These are phyloP conservation scores for Phytophthora tentaculata DNA, from an alignment of 352 stramenopile genomes.

Conservation along the genomic window DNA sequence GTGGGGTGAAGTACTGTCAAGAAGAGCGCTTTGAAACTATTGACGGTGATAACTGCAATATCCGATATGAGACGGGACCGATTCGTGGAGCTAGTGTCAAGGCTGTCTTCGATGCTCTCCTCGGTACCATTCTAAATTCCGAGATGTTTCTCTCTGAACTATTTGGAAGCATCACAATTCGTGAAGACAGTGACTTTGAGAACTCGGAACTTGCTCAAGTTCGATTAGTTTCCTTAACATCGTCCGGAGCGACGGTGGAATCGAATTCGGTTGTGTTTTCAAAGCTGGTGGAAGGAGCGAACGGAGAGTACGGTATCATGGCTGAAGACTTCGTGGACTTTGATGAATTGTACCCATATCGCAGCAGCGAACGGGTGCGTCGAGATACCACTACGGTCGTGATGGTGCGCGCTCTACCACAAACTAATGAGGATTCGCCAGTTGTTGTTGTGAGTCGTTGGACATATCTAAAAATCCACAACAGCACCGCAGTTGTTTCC, in stretches of 20 bases:
- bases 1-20: background rate
- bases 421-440: background rate
- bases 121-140: background rate
- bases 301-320: slow-evolving; percentile 16
- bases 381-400: slow-evolving; percentile 40
- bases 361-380: slow-evolving; percentile 23
- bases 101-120: background rate
- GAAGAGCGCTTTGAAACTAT: background rate
- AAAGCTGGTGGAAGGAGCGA: slow-evolving; percentile 1
- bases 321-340: slow-evolving; percentile 38
- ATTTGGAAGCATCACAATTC: background rate
- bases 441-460: background rate
- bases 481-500: background rate
- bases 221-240: background rate
- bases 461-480: background rate
- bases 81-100: background rate
- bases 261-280: slow-evolving; percentile 21
- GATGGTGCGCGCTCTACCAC: background rate
- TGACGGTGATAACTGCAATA: background rate
- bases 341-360: slow-evolving; percentile 50
- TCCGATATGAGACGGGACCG: background rate
- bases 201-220: background rate
- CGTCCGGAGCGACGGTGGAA: background rate
- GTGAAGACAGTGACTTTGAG: background rate
- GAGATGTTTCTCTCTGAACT: background rate